These are phyloP conservation scores for Pelargonium fulgidum DNA, from an alignment of 441 rosid species.

Conservation along the genomic window DNA sequence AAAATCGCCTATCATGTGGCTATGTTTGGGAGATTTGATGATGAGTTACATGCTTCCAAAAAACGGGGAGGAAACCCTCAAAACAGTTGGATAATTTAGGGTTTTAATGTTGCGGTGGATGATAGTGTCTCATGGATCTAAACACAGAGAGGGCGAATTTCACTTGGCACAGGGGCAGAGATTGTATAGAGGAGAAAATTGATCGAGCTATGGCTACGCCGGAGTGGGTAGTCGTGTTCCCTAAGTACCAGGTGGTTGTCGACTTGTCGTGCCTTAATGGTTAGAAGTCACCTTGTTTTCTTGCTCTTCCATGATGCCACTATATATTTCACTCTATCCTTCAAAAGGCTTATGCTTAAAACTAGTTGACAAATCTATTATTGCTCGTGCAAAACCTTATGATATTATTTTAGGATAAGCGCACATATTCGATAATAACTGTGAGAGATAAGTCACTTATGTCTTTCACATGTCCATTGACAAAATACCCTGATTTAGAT, in stretches of 20 bases:
- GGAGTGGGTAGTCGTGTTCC: no score
- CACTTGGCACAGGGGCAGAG: no score
- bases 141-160: no score
- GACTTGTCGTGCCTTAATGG: constrained; percentile 27
- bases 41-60: no score
- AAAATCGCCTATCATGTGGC: no score
- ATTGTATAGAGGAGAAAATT: no score
- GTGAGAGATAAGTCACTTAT: constrained; percentile 38
- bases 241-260: neutral
- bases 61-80: no score
- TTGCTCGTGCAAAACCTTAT: constrained; percentile 55
- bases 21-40: no score
- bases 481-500: constrained; percentile 24
- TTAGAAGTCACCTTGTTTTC: constrained; percentile 29
- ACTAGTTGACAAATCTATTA: constrained; percentile 42
- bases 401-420: constrained; percentile 55
- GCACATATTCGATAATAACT: constrained; percentile 35
- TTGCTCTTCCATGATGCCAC: constrained; percentile 33
- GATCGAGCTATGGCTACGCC: no score
- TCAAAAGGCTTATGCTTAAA: constrained; percentile 32
- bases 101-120: no score
- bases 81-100: no score
- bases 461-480: constrained; percentile 29
- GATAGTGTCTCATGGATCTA: no score
- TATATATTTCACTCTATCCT: constrained; percentile 54